These are phyloP conservation scores for Stevia rebaudiana DNA, from an alignment of 140 eudicot genomes.

Conservation along the genomic window DNA sequence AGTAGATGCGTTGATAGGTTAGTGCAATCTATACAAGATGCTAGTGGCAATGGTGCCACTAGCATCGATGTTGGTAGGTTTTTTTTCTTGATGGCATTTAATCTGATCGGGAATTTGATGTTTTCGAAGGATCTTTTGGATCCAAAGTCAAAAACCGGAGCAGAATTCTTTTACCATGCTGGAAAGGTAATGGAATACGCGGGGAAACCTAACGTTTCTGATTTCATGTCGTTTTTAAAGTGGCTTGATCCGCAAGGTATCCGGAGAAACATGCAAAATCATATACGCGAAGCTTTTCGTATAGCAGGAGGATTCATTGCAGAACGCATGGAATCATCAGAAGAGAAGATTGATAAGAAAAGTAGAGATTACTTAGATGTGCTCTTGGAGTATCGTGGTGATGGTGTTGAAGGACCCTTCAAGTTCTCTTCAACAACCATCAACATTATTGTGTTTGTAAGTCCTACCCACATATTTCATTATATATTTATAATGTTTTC, in stretches of 20 bases:
- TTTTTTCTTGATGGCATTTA: constrained; percentile 69
- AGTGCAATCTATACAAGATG: constrained; percentile 36
- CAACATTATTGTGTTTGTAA: constrained; percentile 59
- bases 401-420: constrained; percentile 40
- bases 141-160: constrained; percentile 44
- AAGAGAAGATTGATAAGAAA: not conserved
- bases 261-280: constrained; percentile 47
- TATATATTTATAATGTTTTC: no score
- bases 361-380: constrained; percentile 59
- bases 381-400: constrained; percentile 53
- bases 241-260: constrained; percentile 63
- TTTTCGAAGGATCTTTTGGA: constrained; percentile 65
- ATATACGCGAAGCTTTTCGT: constrained; percentile 43
- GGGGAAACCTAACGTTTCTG: constrained; percentile 65
- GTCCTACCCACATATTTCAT: no score
- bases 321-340: constrained; percentile 35
- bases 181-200: constrained; percentile 58
- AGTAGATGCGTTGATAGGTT: constrained; percentile 38
- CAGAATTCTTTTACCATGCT: constrained; percentile 51
- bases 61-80: constrained; percentile 51
- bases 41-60: constrained; percentile 19
- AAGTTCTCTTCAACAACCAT: constrained; percentile 45
- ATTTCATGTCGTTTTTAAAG: constrained; percentile 47
- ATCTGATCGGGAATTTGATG: constrained; percentile 57
- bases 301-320: constrained; percentile 50